These are phyloP conservation scores for Trematosphaeria pertusa DNA, from an alignment of 2,329 filamentous ascomycete species.

Conservation along the genomic window DNA sequence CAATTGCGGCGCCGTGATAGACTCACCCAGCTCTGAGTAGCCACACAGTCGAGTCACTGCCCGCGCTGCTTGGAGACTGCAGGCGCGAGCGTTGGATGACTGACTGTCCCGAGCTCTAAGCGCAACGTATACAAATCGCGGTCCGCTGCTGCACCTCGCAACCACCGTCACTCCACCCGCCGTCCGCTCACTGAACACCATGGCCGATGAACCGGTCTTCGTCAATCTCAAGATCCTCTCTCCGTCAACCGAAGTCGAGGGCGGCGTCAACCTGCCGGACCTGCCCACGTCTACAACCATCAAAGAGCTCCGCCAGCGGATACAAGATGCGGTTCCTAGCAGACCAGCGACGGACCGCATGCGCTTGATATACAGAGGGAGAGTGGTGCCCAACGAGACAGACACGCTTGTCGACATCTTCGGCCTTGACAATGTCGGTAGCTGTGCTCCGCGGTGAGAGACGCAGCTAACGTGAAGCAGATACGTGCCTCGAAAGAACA, in stretches of 20 bases:
- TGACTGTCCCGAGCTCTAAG: constrained; percentile 28
- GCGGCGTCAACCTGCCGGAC: constrained; percentile 39
- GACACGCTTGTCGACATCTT: constrained; percentile 59
- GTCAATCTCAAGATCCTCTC: constrained; percentile 50
- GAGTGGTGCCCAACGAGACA: constrained; percentile 58
- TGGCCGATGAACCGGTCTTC: constrained; percentile 29
- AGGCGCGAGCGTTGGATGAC: constrained; percentile 10
- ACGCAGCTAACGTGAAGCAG: constrained; percentile 21
- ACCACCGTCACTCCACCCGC: background rate
- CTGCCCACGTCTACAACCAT: constrained; percentile 54
- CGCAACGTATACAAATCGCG: constrained; percentile 43
- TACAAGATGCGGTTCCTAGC: constrained; percentile 57
- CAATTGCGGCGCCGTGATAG: background rate
- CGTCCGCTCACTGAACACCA: constrained; percentile 15
- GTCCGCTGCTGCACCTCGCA: constrained; percentile 9
- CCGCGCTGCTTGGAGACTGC: background rate
- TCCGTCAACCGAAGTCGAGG: constrained; percentile 47
- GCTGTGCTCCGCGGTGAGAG: background rate
- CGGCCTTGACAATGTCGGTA: constrained; percentile 57
- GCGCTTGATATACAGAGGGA: constrained; percentile 65
- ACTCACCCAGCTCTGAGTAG: background rate
- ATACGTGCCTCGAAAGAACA: constrained; percentile 45
- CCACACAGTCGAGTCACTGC: background rate
- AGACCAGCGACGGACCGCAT: constrained; percentile 52
- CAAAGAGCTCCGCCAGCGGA: constrained; percentile 59